phyloP scores from a whole-genome alignment of 2,329 filamentous ascomycete species.

The Gliomastix tumulicola region DNA sequence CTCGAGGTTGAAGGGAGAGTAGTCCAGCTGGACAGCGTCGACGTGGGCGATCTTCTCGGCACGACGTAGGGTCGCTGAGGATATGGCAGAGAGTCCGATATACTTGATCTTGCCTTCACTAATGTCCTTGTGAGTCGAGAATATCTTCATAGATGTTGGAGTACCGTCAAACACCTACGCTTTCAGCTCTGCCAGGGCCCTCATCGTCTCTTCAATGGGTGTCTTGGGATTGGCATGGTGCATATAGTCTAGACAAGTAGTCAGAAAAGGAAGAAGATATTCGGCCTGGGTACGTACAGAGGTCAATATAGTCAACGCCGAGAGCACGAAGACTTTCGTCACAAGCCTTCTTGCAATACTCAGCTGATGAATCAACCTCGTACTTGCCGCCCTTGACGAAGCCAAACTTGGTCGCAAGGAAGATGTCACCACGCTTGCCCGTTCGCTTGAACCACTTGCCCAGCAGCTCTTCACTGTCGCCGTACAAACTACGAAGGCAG shows the following conservation, averaged over 20 bases:
- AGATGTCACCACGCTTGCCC: constrained; percentile 34
- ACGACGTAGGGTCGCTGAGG: constrained; percentile 38
- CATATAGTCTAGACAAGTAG: constrained; percentile 1
- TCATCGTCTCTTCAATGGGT: constrained; percentile 37
- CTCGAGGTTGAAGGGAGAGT: constrained; percentile 44
- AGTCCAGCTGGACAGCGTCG: constrained; percentile 45
- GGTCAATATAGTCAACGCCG: constrained; percentile 41
- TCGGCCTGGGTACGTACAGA: constrained; percentile 36
- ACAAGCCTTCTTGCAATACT: constrained; percentile 12
- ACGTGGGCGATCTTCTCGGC: constrained; percentile 42
- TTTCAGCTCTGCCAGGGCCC: constrained; percentile 35
- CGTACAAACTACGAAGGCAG: constrained; percentile 27
- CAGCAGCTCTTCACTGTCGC: constrained; percentile 35
- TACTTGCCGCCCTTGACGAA: constrained; percentile 5
- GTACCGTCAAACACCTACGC: no score
- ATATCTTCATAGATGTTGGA: no score
- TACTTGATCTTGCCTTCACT: constrained; percentile 46
- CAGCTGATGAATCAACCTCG: constrained; percentile 11
- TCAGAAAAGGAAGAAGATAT: no score
- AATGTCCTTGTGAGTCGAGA: background rate
- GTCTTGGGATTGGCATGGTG: constrained; percentile 12
- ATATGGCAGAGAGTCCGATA: constrained; percentile 42
- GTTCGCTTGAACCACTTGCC: constrained; percentile 38
- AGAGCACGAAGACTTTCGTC: constrained; percentile 30
- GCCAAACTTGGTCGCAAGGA: constrained; percentile 30